phyloP scores from a whole-genome alignment of 768 basidiomycete species.

The Naganishia onofrii region DNA sequence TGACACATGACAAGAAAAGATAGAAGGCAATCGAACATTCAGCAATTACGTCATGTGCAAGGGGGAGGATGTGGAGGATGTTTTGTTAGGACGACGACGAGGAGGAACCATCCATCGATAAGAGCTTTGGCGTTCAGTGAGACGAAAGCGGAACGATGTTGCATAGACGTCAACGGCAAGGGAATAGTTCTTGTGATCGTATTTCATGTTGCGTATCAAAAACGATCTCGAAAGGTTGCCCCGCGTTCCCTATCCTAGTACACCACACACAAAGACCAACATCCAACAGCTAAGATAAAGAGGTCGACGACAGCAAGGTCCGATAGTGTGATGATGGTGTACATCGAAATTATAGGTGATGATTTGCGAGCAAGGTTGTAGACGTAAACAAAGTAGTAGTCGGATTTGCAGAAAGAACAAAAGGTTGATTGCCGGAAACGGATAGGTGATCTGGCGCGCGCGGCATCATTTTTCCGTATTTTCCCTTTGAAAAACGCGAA shows the following conservation, averaged over 20 bases:
- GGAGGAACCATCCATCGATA: neutral
- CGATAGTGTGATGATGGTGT: neutral
- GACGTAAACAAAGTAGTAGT: constrained; percentile 12
- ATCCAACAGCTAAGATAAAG: neutral
- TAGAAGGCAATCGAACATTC: constrained; percentile 17
- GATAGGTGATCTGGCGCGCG: constrained; percentile 30
- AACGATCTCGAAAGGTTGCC: constrained; percentile 22
- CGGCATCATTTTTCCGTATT: constrained; percentile 36
- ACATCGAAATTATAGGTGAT: neutral
- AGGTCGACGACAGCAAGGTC: neutral
- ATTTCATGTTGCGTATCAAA: constrained; percentile 16
- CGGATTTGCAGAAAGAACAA: too few species aligned
- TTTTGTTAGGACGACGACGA: neutral
- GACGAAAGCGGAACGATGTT: constrained; percentile 11
- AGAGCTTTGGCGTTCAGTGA: neutral
- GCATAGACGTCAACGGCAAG: constrained; percentile 3
- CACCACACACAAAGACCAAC: constrained; percentile 9
- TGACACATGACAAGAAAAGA: constrained; percentile 3
- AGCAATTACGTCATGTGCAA: constrained; percentile 18
- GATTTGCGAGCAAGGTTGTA: constrained; percentile 25
- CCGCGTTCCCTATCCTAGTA: constrained; percentile 23
- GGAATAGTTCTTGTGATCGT: constrained; percentile 11
- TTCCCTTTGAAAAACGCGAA: constrained; percentile 44
- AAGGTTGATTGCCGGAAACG: constrained; percentile 33
- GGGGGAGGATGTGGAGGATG: neutral